phyloP scores from a whole-genome alignment of 305 asterid genomes.

The Ilex paraguariensis region DNA sequence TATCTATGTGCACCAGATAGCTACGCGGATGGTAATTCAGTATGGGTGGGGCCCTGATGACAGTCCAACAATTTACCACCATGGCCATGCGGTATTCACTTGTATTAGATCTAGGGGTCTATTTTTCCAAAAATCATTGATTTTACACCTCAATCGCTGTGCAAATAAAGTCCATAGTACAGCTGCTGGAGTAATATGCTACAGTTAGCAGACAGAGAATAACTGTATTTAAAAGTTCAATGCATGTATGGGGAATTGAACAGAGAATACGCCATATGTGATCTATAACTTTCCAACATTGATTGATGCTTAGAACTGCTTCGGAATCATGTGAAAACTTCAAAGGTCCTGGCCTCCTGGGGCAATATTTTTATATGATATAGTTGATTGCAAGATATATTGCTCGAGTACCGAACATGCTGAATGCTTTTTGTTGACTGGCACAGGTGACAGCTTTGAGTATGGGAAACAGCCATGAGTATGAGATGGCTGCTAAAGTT shows the following conservation, averaged over 20 bases:
- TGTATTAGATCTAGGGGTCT: conserved; percentile 1
- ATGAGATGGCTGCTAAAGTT: conserved; percentile 92
- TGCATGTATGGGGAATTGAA: too few species aligned
- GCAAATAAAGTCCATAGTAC: too few species aligned
- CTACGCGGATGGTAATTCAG: conserved; percentile 91
- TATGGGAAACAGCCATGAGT: conserved; percentile 82
- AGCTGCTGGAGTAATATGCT: not conserved
- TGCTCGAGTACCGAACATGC: not conserved
- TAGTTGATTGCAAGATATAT: not conserved
- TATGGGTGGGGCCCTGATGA: conserved; percentile 97
- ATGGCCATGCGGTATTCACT: conserved; percentile 73
- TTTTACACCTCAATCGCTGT: too few species aligned
- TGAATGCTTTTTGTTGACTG: conserved; percentile 20
- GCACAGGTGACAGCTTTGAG: conserved; percentile 68
- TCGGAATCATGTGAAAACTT: too few species aligned
- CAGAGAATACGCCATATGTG: too few species aligned
- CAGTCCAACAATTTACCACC: conserved; percentile 78
- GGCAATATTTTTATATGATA: too few species aligned
- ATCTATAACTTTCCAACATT: too few species aligned
- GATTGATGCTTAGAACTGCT: too few species aligned
- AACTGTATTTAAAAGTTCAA: too few species aligned
- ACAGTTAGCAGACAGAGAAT: not conserved
- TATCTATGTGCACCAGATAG: conserved; percentile 58
- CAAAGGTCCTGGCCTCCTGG: too few species aligned
- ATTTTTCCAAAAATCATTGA: too few species aligned